Conservation (phyloP, 768 basidiomycete genomes). For the Tulasnella sp. region DNA sequence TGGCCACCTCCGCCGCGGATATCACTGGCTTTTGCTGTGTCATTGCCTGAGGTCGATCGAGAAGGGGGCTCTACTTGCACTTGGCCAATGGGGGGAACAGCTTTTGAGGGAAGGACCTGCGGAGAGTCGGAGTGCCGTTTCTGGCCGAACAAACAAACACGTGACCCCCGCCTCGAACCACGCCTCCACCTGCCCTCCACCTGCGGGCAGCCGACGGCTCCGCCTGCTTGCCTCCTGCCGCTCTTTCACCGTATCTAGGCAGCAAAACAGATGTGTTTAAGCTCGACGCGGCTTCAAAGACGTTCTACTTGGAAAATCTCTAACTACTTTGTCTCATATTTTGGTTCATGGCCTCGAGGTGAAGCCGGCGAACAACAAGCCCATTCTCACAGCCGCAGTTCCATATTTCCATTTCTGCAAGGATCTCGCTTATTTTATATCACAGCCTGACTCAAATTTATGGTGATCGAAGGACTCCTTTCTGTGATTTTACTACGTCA, state of each 20-base stretch:
- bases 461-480: background rate
- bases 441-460: background rate
- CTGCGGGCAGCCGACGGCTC: background rate
- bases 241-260: background rate
- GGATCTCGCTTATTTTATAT: background rate
- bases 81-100: background rate
- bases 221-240: background rate
- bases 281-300: background rate
- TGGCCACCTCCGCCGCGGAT: conserved; percentile 31
- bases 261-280: background rate
- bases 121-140: background rate
- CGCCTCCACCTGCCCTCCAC: background rate
- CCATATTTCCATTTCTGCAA: background rate
- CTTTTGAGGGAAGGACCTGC: background rate
- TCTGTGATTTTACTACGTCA: background rate
- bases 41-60: background rate
- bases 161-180: background rate
- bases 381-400: background rate
- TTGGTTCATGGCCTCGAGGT: background rate
- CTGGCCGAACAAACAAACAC: background rate
- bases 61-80: background rate
- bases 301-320: background rate
- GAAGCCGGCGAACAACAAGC: background rate
- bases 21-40: conserved; percentile 21
- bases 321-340: background rate